These are phyloP conservation scores for Wickerhamiella kazuoi DNA, from an alignment of 805 yeast species.

Conservation along the genomic window DNA sequence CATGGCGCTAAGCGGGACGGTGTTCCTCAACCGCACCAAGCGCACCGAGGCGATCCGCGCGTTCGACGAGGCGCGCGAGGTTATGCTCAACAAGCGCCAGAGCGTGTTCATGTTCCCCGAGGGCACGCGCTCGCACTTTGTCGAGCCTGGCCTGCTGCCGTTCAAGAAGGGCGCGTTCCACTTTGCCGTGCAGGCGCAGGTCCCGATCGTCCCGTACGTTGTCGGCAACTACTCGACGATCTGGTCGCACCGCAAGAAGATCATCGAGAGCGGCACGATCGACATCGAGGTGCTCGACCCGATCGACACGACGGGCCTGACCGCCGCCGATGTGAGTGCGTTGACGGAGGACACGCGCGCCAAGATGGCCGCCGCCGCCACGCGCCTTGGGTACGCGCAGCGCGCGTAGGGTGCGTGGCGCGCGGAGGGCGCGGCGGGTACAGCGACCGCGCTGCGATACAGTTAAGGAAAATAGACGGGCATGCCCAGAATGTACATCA, in stretches of 20 bases:
- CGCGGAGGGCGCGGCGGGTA: too few species aligned
- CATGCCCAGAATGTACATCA: too few species aligned
- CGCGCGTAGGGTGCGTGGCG: too few species aligned
- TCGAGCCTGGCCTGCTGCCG: slow-evolving; percentile 54
- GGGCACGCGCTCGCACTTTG: slow-evolving; percentile 79
- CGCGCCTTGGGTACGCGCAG: slow-evolving; percentile 18
- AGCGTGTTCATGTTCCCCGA: slow-evolving; percentile 88
- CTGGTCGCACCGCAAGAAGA: slow-evolving; percentile 38
- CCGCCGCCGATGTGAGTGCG: slow-evolving; percentile 50
- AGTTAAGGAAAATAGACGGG: too few species aligned
- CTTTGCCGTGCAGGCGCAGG: slow-evolving; percentile 78
- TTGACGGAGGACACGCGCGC: slow-evolving; percentile 40
- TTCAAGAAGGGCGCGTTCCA: slow-evolving; percentile 98
- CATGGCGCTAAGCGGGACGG: slow-evolving; percentile 78
- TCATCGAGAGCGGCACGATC: slow-evolving; percentile 63
- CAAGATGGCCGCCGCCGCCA: slow-evolving; percentile 31
- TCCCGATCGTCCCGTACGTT: slow-evolving; percentile 79
- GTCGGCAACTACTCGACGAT: slow-evolving; percentile 71
- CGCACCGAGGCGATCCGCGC: slow-evolving; percentile 60
- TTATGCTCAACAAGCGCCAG: slow-evolving; percentile 44
- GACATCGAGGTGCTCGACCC: slow-evolving; percentile 69
- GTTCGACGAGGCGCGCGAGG: slow-evolving; percentile 47
- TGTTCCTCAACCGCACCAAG: slow-evolving; percentile 71
- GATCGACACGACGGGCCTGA: slow-evolving; percentile 48
- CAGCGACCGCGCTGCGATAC: too few species aligned